Base-by-base conservation (phyloP, 2,329 filamentous ascomycete genomes). In the Ramularia endophylla region DNA sequence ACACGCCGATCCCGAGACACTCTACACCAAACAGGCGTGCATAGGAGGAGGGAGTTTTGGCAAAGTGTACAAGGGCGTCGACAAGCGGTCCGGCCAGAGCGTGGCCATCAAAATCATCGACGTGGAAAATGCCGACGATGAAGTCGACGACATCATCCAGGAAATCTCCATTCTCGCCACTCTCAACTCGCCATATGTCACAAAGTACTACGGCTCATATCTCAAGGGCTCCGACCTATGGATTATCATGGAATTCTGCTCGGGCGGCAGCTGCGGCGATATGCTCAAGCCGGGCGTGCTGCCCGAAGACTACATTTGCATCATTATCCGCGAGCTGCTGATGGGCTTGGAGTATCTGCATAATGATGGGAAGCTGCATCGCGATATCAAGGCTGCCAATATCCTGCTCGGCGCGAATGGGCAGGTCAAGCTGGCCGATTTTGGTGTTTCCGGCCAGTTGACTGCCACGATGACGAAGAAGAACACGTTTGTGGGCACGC, bases 181-280 rank as follows among this genome's bases (percentile, higher is more conserved):
- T 66, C 79, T 98, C 52, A 87, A 94, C 67, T 97, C 90, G 13
- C 88, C 88, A 13, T 95, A 94, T 61, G 90, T 97, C 48, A 98
- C 92, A 28, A 92, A 94, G 65, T 98, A 98, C 72, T 88, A 95
- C 69, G 92, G 92, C 53, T 95, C 90, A 42, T 97, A 92, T 61
- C 80, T 95, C 54, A 95, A 95, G 60, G 92, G 90, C 17, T 92
- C 89, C 2, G 87, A 97, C 69, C 70, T 98, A 57, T 98, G 92
- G 92, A 98, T 98, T 56, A 88, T 97, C 64, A 98, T 98, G 92
- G 92, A 98, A 66, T 98, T 92, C 60, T 98, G 92, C 66, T 89
- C 90, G 1, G 92, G 92, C 16, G 92, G 92, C 4, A 97, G 90
- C 67, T 97, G 92, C 61, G 88, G 87, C 35, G 92, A 97, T 62